phyloP scores from a whole-genome alignment of 2,329 filamentous ascomycete genomes.

The Cercospora citrullina region DNA sequence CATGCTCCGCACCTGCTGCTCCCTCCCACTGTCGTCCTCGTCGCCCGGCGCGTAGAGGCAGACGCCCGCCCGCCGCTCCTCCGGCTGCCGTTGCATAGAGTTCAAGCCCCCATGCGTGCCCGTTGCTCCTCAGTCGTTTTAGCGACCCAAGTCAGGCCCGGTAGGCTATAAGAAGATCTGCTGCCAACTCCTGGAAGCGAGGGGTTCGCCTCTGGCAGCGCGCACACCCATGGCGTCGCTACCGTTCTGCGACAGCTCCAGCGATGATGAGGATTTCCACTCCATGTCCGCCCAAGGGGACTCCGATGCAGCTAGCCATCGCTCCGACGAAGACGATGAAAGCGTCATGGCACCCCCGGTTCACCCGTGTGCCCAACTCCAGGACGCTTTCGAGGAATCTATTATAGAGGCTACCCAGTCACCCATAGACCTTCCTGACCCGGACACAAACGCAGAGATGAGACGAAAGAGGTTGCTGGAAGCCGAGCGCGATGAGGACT shows the following conservation, averaged over 20 bases:
- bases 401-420: conserved; percentile 67
- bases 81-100: background rate
- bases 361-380: conserved; percentile 75
- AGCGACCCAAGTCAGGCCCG: conserved; percentile 9
- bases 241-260: conserved; percentile 19
- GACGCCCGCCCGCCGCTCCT: background rate
- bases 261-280: conserved; percentile 34
- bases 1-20: background rate
- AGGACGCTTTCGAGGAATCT: conserved; percentile 80
- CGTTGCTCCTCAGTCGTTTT: conserved; percentile 11
- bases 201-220: conserved; percentile 1
- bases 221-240: conserved; percentile 24
- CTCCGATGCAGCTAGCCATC: conserved; percentile 1
- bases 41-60: background rate
- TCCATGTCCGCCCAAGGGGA: conserved; percentile 25
- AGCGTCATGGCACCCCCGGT: conserved; percentile 44
- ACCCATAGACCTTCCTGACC: conserved; percentile 40
- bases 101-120: conserved; percentile 13
- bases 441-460: conserved; percentile 54
- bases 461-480: conserved; percentile 69
- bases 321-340: conserved; percentile 13
- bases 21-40: background rate
- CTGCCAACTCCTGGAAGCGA: background rate
- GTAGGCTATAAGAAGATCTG: background rate
- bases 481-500: conserved; percentile 65